Base-by-base conservation (phyloP, 164 flowering plant genomes). In the Piper betle region DNA sequence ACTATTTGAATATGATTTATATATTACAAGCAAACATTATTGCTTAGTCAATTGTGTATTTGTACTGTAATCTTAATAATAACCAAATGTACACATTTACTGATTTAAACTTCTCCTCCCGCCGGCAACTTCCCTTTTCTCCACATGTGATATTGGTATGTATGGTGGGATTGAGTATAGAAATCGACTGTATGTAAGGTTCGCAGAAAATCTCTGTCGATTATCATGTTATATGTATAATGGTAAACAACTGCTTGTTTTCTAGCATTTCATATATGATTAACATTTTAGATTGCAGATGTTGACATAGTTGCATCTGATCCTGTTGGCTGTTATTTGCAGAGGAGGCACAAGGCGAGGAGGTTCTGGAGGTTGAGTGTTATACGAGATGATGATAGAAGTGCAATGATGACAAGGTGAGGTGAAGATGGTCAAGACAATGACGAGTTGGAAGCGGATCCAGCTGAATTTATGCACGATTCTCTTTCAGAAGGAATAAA, bases 401-500 rank as follows among this genome's bases (percentile, higher is more conserved):
- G n/a, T n/a, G n/a, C n/a, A n/a, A n/a, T 46, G 50, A 46, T 46
- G 50, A 10, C 15, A 8, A 46, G 50, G 10, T 4, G 15, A 10
- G 50, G 15, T 46, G 50, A 46, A 46, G 50, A 46, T 46, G 15
- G 12, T 46, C 15, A 46, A 6, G 50, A 46, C 12, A 9, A 10
- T 46, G 50, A 46, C 12, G 50, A 46, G 5, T 12, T 10, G 12
- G 50, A 46, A 46, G 15, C 6, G 12, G 50, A 46, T 46, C 50
- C 50, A 46, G 10, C 50, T 12, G 50, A 12, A 9, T 46, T 46
- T 46, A 46, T 46, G 50, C 50, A 46, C 1, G 50, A 12, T 46
- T 15, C 50, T 46, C 50, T 46, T 46, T 46, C 50, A 10, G 50
- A 46, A 10, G 15, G 50, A 46, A 46, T 10, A 15, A 73, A 71